phyloP scores from a whole-genome alignment of 768 basidiomycete species.

The Lactifluus hygrophoroides region DNA sequence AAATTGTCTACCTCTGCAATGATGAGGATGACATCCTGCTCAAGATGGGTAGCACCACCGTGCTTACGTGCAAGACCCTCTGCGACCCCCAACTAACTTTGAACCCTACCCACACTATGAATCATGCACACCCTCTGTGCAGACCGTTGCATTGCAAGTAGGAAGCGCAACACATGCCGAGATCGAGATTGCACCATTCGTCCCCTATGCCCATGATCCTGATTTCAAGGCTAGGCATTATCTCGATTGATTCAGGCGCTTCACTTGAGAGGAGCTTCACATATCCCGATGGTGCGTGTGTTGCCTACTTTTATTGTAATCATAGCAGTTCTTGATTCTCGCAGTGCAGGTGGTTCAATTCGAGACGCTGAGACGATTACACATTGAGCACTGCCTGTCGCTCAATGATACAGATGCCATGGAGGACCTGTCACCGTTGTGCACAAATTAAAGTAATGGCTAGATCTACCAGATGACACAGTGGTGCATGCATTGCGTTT shows the following conservation, averaged over 20 bases:
- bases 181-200: conserved; percentile 44
- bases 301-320: neutral
- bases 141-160: conserved; percentile 33
- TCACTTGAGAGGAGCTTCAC: conserved; percentile 44
- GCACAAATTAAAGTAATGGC: neutral
- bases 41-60: neutral
- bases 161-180: conserved; percentile 32
- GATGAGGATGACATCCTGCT: conserved; percentile 10
- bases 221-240: conserved; percentile 38
- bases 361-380: conserved; percentile 40
- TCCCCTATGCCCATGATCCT: conserved; percentile 56
- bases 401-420: conserved; percentile 42
- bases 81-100: conserved; percentile 5
- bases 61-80: neutral
- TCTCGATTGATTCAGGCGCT: conserved; percentile 32
- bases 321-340: neutral
- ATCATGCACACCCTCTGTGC: conserved; percentile 41
- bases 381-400: conserved; percentile 30
- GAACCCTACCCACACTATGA: conserved; percentile 40
- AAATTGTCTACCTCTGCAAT: neutral
- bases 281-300: conserved; percentile 39
- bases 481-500: conserved; percentile 25
- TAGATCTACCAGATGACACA: conserved; percentile 19
- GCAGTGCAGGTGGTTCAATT: conserved; percentile 41
- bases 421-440: conserved; percentile 34